phyloP scores from a whole-genome alignment of 306 rosid species.

The Datisca glomerata region DNA sequence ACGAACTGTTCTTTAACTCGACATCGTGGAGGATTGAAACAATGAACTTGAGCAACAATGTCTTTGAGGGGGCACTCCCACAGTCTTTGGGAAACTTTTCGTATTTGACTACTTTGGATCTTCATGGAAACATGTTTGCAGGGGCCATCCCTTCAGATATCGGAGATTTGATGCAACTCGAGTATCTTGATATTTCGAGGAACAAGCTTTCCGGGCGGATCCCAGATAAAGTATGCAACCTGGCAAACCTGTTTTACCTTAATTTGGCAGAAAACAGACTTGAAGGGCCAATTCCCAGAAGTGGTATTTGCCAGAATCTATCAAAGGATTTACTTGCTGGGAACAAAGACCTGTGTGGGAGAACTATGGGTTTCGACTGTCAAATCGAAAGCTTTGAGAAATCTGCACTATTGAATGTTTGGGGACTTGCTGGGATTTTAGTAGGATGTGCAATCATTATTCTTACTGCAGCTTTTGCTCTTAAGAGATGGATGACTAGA shows the following conservation, averaged over 20 bases:
- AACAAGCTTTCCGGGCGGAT: constrained; percentile 58
- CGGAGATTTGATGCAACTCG: constrained; percentile 69
- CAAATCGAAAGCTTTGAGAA: constrained; percentile 29
- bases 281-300: constrained; percentile 75
- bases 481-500: constrained; percentile 38
- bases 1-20: constrained; percentile 46
- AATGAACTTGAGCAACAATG: constrained; percentile 64
- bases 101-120: constrained; percentile 65
- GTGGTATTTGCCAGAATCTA: constrained; percentile 68
- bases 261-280: constrained; percentile 61
- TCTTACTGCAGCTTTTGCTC: constrained; percentile 31
- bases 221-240: constrained; percentile 73
- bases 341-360: constrained; percentile 68
- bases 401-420: constrained; percentile 39
- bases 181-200: constrained; percentile 63
- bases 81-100: constrained; percentile 64
- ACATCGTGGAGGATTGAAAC: constrained; percentile 83
- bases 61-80: constrained; percentile 56
- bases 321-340: constrained; percentile 42
- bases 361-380: constrained; percentile 43
- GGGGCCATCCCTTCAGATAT: constrained; percentile 77
- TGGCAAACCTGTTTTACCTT: constrained; percentile 41
- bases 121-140: constrained; percentile 54
- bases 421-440: constrained; percentile 59
- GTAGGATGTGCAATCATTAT: constrained; percentile 28